A percentile compares a stretch with the other conserved stretches of the same genome.
Evolutionary conservation across 2,329 filamentous ascomycete species (phyloP).

Genomic region (Pseudogymnoascus sp.): DNA sequence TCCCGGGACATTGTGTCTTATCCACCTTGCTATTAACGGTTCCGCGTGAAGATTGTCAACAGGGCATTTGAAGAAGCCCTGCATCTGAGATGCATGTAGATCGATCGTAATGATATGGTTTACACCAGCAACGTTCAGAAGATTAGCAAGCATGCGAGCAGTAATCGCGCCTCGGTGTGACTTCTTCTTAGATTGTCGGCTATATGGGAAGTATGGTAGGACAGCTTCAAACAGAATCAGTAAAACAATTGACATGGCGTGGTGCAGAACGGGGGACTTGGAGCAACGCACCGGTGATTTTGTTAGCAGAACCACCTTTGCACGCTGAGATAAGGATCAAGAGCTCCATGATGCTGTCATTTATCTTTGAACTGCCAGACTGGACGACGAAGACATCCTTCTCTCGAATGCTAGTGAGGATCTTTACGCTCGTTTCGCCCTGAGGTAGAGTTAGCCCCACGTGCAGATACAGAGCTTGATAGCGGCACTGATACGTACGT

Average conservation of each 20-base stretch:
- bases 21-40: constrained; percentile 91
- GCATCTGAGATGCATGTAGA: constrained; percentile 96
- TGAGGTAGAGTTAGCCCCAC: constrained; percentile 27
- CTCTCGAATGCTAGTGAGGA: constrained; percentile 74
- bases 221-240: constrained; percentile 50
- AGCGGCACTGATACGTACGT: constrained; percentile 42
- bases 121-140: constrained; percentile 86
- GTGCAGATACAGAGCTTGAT: constrained; percentile 20
- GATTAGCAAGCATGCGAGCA: constrained; percentile 91
- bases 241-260: not conserved
- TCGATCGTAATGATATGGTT: constrained; percentile 98
- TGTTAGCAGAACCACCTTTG: constrained; percentile 94
- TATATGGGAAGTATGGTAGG: constrained; percentile 96
- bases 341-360: constrained; percentile 98
- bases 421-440: constrained; percentile 63
- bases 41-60: constrained; percentile 97
- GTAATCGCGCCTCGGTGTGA: constrained; percentile 93
- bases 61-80: constrained; percentile 96
- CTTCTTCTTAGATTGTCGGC: constrained; percentile 98
- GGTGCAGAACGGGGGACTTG: not conserved
- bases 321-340: constrained; percentile 98
- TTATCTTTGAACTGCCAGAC: constrained; percentile 91
- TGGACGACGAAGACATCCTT: constrained; percentile 99
- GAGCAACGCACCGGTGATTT: constrained; percentile 70
- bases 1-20: constrained; percentile 74